Percentiles rank a stretch among this genome's conserved stretches.
phyloP scores from a whole-genome alignment of 108 stramenopile species.

The Skeletonema menzelii region DNA sequence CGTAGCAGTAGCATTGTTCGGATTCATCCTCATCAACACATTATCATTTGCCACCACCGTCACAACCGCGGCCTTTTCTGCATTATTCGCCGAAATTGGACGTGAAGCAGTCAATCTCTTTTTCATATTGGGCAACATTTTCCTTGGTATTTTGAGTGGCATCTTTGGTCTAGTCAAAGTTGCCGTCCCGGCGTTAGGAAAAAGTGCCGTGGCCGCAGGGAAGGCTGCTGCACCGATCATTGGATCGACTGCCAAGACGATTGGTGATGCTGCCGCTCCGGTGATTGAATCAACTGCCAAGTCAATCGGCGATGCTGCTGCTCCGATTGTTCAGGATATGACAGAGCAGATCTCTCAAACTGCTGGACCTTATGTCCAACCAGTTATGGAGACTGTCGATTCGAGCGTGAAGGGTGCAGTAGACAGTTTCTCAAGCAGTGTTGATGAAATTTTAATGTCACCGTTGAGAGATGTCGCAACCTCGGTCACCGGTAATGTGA shows the following conservation, averaged over 20 bases:
- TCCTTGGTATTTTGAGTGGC: neutral
- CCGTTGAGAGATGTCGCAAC: neutral
- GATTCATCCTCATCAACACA: neutral
- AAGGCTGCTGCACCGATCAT: constrained; percentile 3
- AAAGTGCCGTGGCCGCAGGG: constrained; percentile 4
- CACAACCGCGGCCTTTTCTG: neutral
- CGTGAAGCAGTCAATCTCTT: neutral
- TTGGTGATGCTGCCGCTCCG: constrained; percentile 4
- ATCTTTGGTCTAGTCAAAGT: neutral
- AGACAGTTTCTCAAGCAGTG: neutral
- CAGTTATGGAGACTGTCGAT: neutral
- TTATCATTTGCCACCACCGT: neutral
- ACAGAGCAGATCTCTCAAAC: neutral
- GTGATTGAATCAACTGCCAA: neutral
- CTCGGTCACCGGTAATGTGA: neutral
- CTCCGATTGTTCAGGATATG: neutral
- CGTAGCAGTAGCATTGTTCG: neutral
- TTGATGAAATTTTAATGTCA: neutral
- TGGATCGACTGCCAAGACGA: neutral
- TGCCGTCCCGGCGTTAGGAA: neutral
- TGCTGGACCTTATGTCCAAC: constrained; percentile 3
- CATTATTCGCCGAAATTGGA: constrained; percentile 4
- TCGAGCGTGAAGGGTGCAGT: neutral
- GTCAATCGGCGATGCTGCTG: neutral
- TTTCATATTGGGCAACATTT: neutral